A percentile compares a stretch with the other conserved stretches of the same genome.
phyloP scores from a whole-genome alignment of 768 basidiomycete species.

The Lanmaoa rubissima region DNA sequence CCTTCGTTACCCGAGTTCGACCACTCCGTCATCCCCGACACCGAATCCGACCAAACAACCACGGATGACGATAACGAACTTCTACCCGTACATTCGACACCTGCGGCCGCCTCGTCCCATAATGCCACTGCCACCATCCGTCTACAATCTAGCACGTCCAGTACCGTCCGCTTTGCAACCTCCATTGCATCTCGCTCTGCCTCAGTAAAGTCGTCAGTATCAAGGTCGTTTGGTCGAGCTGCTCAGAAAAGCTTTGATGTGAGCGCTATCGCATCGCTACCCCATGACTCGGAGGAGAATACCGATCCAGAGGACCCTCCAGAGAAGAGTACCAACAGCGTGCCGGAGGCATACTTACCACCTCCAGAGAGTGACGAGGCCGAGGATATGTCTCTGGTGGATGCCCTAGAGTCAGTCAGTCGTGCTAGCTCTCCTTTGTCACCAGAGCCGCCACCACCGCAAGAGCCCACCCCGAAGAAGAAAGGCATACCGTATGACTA shows the following conservation, averaged over 20 bases:
- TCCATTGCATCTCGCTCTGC: constrained; percentile 50
- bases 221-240: constrained; percentile 35
- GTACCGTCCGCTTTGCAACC: constrained; percentile 47
- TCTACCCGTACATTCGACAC: constrained; percentile 67
- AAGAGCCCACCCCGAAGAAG: constrained; percentile 48
- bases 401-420: constrained; percentile 57
- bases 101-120: constrained; percentile 49
- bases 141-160: constrained; percentile 50
- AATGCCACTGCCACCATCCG: constrained; percentile 49
- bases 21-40: constrained; percentile 48
- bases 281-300: constrained; percentile 35
- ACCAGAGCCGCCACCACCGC: constrained; percentile 33
- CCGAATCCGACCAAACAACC: constrained; percentile 35
- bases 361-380: constrained; percentile 44
- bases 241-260: constrained; percentile 55
- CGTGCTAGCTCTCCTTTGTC: constrained; percentile 49
- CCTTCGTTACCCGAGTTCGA: constrained; percentile 75
- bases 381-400: constrained; percentile 49
- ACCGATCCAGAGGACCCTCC: constrained; percentile 38
- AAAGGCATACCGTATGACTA: constrained; percentile 48
- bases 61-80: constrained; percentile 43
- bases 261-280: constrained; percentile 56
- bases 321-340: constrained; percentile 47
- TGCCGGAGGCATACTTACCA: constrained; percentile 53
- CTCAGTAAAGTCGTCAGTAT: constrained; percentile 32